Conservation (phyloP, 257 asterid genomes). For the Gentiana macrophylla region DNA sequence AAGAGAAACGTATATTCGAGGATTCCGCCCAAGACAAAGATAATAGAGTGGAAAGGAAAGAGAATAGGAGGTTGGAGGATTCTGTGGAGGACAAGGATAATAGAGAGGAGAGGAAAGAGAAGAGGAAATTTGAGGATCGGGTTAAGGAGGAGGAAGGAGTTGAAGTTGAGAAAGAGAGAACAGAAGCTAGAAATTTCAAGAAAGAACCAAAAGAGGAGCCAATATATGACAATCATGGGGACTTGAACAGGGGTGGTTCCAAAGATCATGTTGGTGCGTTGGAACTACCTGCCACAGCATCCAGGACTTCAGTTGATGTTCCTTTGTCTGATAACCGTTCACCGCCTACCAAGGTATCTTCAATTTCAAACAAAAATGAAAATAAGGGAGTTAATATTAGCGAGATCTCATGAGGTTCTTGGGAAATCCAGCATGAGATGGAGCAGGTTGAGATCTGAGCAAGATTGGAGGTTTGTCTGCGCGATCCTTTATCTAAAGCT, state of each 20-base stretch:
- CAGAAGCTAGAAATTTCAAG: slow-evolving; percentile 22
- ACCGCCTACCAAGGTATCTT: slow-evolving; percentile 86
- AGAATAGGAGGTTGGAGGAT: slow-evolving; percentile 23
- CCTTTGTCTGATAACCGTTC: slow-evolving; percentile 29
- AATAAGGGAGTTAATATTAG: slow-evolving; percentile 94
- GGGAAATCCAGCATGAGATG: slow-evolving; percentile 99
- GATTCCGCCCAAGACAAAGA: slow-evolving; percentile 13
- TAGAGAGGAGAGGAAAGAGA: too few species aligned
- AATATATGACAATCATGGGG: slow-evolving; percentile 7
- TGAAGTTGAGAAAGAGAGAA: slow-evolving; percentile 19
- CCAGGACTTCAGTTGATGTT: slow-evolving; percentile 31
- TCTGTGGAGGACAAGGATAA: too few species aligned
- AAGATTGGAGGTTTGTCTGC: slow-evolving; percentile 62
- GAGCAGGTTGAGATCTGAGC: slow-evolving; percentile 61
- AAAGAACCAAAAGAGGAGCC: slow-evolving; percentile 22
- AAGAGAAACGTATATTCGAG: slow-evolving; percentile 15
- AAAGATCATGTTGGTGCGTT: slow-evolving; percentile 52
- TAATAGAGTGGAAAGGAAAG: slow-evolving; percentile 28
- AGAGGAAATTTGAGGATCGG: slow-evolving; percentile 34
- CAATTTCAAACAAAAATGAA: slow-evolving; percentile 90
- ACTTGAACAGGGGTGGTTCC: slow-evolving; percentile 23
- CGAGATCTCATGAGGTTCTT: slow-evolving; percentile 99
- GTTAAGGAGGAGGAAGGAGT: slow-evolving; percentile 23
- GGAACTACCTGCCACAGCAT: slow-evolving; percentile 31
- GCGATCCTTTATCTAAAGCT: slow-evolving; percentile 85